These are phyloP conservation scores for Mycena polygramma DNA, from an alignment of 768 basidiomycete genomes.

Conservation along the genomic window DNA sequence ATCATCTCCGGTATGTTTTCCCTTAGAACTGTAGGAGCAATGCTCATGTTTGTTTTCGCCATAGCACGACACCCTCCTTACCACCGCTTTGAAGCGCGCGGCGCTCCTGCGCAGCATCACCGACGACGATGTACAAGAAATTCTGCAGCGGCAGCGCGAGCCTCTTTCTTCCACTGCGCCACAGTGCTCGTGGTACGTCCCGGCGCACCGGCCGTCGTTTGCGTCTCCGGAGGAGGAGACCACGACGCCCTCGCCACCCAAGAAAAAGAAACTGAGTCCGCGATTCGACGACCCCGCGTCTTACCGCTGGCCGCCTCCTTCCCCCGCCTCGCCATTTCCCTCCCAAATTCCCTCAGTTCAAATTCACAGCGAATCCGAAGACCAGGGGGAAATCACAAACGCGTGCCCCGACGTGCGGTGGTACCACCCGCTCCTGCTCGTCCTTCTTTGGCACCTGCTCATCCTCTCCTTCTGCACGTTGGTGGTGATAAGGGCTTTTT, in stretches of 20 bases:
- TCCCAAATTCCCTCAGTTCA: background rate
- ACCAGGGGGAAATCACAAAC: too few relatives aligned
- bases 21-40: background rate
- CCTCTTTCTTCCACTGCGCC: background rate
- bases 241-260: background rate
- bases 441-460: slow-evolving; percentile 12
- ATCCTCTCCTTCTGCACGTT: slow-evolving; percentile 1
- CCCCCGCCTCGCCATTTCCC: background rate
- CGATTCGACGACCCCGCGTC: slow-evolving; percentile 8
- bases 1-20: background rate
- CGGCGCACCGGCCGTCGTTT: background rate
- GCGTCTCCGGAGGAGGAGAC: background rate
- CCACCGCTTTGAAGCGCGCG: slow-evolving; percentile 26
- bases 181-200: slow-evolving; percentile 6
- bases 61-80: slow-evolving; percentile 4
- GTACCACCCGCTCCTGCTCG: slow-evolving; percentile 20
- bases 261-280: background rate
- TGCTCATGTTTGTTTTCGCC: too few relatives aligned
- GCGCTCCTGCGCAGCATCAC: slow-evolving; percentile 29
- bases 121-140: slow-evolving; percentile 13
- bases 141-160: slow-evolving; percentile 11
- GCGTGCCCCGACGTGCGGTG: slow-evolving; percentile 12
- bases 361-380: too few relatives aligned
- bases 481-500: slow-evolving; percentile 9
- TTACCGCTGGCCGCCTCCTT: slow-evolving; percentile 15